Evolutionary conservation across 1,284 basidiomycete genomes (phyloP).

Genomic region (Austroboletus niveus): DNA sequence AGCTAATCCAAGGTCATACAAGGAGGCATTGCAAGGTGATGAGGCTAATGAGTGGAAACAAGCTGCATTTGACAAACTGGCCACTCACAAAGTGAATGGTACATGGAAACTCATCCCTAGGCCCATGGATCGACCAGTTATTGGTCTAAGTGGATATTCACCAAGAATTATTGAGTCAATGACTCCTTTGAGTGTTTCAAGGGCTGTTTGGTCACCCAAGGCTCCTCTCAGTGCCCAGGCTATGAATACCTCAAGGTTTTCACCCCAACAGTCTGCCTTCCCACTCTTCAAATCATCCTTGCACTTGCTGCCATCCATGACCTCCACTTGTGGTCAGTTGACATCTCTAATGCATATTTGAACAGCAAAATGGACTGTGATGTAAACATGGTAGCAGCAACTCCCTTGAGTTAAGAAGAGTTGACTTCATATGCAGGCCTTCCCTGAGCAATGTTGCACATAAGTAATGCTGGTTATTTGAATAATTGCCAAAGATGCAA

Average conservation of each 20-base stretch:
- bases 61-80: conserved; percentile 12
- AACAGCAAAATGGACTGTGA: too few relatives aligned
- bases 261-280: conserved; percentile 34
- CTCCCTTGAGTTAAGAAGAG: too few relatives aligned
- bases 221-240: conserved; percentile 36
- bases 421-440: too few relatives aligned
- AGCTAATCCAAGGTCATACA: not conserved
- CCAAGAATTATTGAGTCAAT: not conserved
- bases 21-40: not conserved
- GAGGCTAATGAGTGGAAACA: conserved; percentile 12
- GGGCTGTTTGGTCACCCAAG: conserved; percentile 17
- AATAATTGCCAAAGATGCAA: too few relatives aligned
- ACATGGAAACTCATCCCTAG: conserved; percentile 9
- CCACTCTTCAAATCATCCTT: conserved; percentile 23
- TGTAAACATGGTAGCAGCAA: too few relatives aligned
- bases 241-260: conserved; percentile 43
- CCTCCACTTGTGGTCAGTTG: too few relatives aligned
- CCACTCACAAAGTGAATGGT: not conserved
- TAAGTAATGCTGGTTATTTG: too few relatives aligned
- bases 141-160: conserved; percentile 14
- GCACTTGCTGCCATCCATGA: too few relatives aligned
- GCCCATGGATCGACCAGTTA: not conserved
- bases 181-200: conserved; percentile 16
- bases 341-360: too few relatives aligned
- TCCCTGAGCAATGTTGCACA: too few relatives aligned